phyloP scores from a whole-genome alignment of 108 stramenopile species.

The Licmophora abbreviata region DNA sequence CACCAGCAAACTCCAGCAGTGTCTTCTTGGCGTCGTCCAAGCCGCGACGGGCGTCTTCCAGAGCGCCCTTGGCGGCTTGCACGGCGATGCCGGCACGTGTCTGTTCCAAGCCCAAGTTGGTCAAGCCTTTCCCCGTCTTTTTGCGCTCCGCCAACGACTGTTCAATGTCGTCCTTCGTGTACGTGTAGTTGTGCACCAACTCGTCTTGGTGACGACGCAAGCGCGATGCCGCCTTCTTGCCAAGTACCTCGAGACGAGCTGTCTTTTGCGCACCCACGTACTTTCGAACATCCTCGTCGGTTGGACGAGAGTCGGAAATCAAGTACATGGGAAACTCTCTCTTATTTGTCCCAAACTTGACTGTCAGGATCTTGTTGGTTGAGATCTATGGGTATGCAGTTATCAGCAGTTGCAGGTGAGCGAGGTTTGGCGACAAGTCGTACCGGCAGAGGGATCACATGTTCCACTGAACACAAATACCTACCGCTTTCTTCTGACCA shows the following conservation, averaged over 20 bases:
- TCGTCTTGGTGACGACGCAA: slow-evolving; percentile 65
- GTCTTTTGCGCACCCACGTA: slow-evolving; percentile 59
- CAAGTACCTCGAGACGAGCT: slow-evolving; percentile 35
- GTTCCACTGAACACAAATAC: slow-evolving; percentile 13
- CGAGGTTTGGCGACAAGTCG: slow-evolving; percentile 1
- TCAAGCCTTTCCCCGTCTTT: slow-evolving; percentile 46
- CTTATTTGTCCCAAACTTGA: slow-evolving; percentile 60
- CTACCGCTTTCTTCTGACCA: slow-evolving; percentile 50
- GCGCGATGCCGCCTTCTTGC: slow-evolving; percentile 62
- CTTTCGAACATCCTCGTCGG: slow-evolving; percentile 54
- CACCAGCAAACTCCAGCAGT: slow-evolving; percentile 27
- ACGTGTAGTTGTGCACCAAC: slow-evolving; percentile 73
- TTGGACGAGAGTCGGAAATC: slow-evolving; percentile 65
- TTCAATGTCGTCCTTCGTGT: slow-evolving; percentile 79
- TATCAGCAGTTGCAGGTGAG: neutral
- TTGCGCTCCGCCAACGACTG: slow-evolving; percentile 51
- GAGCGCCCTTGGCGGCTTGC: slow-evolving; percentile 50
- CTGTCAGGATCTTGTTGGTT: slow-evolving; percentile 61
- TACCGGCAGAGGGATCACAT: neutral
- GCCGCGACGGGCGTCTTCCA: slow-evolving; percentile 32
- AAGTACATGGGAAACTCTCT: slow-evolving; percentile 67
- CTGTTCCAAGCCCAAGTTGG: slow-evolving; percentile 69
- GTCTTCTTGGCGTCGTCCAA: slow-evolving; percentile 49
- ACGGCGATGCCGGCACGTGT: slow-evolving; percentile 70
- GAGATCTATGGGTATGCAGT: slow-evolving; percentile 23